Evolutionary conservation across 2,329 filamentous ascomycete genomes (phyloP), one percentile per base, ranked within the genome.

Genomic region (Penicillium expansum): DNA sequence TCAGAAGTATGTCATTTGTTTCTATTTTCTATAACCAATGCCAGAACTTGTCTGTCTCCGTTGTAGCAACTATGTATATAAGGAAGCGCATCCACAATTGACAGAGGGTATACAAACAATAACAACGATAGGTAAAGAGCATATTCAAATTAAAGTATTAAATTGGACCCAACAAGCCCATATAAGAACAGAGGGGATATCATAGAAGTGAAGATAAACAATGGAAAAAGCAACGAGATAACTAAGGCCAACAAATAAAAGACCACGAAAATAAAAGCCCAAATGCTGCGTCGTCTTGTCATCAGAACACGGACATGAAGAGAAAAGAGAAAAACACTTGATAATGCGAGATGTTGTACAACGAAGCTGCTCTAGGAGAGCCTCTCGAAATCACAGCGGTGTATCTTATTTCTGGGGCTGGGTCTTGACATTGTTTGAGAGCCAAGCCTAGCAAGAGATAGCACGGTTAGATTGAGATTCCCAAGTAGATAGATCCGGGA

Each of bases 381-480:
- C 59, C 61, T 64, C 62, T 67, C 53, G 55, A 56, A 57, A 56
- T 62, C 55, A 60, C 58, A 56, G 55, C 57, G 57, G 57, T 57
- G 45, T 44, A 49, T 47, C 42, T 68, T 72, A 76, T 71, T 76
- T 76, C 61, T 71, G 66, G 30, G 77, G 74, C 56, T 72, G 75
- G 30, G 76, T 77, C 79, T 92, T 92, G 77, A 92, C 87, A 71
- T 92, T 92, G 78, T 91, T 91, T 63, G 88, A 91, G 64, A 93
- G 81, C 90, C 90, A 92, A 53, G 86, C 80, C 82, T 84, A 61
- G 22, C 48, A 52, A 58, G 58, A 48, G 32, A 50, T 5, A 24
- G 11, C 38, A 67, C n/a, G 47, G 47, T 59, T 35, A 45, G 49
- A 33, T 32, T 47, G 41, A 29, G 32, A 18, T 29, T 8, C n/a